Evolutionary conservation across 495 filamentous ascomycete species (phyloP).

Genomic region (Lichenothelia convexa): DNA sequence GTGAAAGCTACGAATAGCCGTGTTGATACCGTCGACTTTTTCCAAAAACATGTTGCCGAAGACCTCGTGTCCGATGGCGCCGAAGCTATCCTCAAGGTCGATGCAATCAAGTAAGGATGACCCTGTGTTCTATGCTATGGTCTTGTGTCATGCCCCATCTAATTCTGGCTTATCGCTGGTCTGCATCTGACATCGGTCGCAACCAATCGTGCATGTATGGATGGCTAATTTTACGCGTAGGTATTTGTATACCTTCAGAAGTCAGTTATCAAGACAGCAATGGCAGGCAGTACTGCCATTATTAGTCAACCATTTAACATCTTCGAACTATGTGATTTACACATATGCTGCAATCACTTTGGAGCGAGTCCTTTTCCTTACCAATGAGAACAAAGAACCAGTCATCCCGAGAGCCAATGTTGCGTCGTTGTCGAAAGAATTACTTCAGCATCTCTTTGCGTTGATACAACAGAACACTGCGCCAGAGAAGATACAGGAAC

Average conservation of each 20-base stretch:
- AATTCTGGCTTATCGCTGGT: too few relatives aligned
- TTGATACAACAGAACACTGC: conserved; percentile 64
- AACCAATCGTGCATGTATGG: too few relatives aligned
- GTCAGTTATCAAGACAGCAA: conserved; percentile 66
- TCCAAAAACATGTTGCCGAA: conserved; percentile 69
- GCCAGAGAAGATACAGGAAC: conserved; percentile 90
- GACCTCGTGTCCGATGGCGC: conserved; percentile 55
- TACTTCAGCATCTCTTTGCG: conserved; percentile 81
- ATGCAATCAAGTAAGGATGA: conserved; percentile 96
- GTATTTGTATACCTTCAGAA: conserved; percentile 91
- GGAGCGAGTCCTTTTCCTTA: conserved; percentile 70
- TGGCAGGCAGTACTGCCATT: conserved; percentile 79
- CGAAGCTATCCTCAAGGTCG: conserved; percentile 80
- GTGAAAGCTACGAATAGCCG: conserved; percentile 64
- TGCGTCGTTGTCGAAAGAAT: conserved; percentile 59
- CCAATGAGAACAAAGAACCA: conserved; percentile 49
- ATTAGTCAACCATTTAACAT: conserved; percentile 73
- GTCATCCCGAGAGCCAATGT: conserved; percentile 59
- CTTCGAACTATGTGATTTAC: conserved; percentile 82
- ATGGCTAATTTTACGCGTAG: too few relatives aligned
- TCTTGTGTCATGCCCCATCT: too few relatives aligned
- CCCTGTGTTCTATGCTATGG: too few relatives aligned
- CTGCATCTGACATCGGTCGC: too few relatives aligned
- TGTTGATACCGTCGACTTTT: conserved; percentile 77
- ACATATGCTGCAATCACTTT: conserved; percentile 92